A percentile compares a stretch with the other conserved stretches of the same genome.
Conservation (phyloP, 1,284 basidiomycete genomes). For the Fomitopsis schrenkii region DNA sequence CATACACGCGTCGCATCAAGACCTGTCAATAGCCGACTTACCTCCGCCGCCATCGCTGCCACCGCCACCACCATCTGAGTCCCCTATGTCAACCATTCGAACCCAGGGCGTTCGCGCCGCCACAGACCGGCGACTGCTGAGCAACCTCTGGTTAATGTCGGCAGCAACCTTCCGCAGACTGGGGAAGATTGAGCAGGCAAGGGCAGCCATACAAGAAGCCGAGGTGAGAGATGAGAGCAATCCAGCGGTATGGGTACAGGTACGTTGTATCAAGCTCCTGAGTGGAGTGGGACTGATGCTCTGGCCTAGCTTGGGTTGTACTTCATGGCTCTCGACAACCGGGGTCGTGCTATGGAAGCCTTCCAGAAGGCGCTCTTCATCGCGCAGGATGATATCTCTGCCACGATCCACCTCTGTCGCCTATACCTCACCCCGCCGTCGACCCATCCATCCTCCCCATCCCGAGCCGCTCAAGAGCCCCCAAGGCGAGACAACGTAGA, state of each 20-base stretch:
- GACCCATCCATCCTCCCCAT: constrained; percentile 19
- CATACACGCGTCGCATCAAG: constrained; percentile 33
- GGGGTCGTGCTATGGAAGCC: constrained; percentile 64
- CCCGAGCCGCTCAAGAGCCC: constrained; percentile 13
- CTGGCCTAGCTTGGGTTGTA: constrained; percentile 69
- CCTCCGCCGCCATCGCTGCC: constrained; percentile 35
- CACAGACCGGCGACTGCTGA: constrained; percentile 72
- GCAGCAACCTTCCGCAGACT: constrained; percentile 91
- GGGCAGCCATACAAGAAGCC: constrained; percentile 92
- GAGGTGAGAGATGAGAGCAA: constrained; percentile 86
- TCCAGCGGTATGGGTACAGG: constrained; percentile 93
- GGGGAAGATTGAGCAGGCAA: constrained; percentile 86
- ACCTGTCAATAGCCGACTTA: constrained; percentile 26
- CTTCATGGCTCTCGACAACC: constrained; percentile 53
- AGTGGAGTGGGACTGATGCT: constrained; percentile 6
- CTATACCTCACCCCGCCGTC: constrained; percentile 52
- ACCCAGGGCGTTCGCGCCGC: constrained; percentile 44
- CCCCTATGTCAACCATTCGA: constrained; percentile 33
- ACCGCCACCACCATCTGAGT: constrained; percentile 30
- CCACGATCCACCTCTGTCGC: constrained; percentile 72
- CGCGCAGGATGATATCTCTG: constrained; percentile 70
- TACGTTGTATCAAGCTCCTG: constrained; percentile 29
- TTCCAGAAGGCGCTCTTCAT: constrained; percentile 85
- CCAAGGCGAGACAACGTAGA: constrained; percentile 55
- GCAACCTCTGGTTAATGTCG: constrained; percentile 89